Percentiles rank a stretch among this genome's conserved stretches.
Evolutionary conservation across 176 grass and related monocot species (phyloP).

Genomic region (Saccharum spontaneum): DNA sequence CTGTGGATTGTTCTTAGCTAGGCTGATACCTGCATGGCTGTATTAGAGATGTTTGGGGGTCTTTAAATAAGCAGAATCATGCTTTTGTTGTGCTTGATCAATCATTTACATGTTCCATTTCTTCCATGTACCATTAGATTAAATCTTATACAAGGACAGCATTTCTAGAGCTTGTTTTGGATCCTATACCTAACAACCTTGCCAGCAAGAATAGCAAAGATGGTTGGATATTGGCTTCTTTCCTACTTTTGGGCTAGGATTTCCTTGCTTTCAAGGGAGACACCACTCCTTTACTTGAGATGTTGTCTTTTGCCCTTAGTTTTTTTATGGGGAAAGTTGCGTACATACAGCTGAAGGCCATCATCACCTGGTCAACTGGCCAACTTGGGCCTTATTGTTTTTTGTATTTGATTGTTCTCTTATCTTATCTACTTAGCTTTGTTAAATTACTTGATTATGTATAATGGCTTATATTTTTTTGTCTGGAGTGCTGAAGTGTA

Average conservation of each 20-base stretch:
- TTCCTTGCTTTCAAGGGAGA: constrained; percentile 1
- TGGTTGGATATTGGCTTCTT: not conserved
- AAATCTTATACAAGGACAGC: not conserved
- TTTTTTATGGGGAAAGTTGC: not conserved
- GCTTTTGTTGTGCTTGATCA: constrained; percentile 23
- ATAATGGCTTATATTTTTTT: constrained; percentile 21
- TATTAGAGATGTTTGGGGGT: constrained; percentile 4
- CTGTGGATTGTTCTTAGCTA: constrained; percentile 22
- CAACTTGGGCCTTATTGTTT: not conserved
- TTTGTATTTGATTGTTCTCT: constrained; percentile 5
- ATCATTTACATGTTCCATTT: constrained; percentile 18
- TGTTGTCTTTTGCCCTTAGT: not conserved
- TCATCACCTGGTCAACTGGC: not conserved
- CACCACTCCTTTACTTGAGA: too few relatives aligned
- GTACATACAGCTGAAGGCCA: not conserved
- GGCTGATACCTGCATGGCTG: not conserved
- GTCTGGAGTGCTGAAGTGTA: constrained; percentile 31
- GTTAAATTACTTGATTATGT: constrained; percentile 15
- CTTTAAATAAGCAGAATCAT: constrained; percentile 10
- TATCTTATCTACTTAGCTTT: constrained; percentile 13
- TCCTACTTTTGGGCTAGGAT: not conserved
- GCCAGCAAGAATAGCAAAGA: not conserved
- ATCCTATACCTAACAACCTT: constrained; percentile 1
- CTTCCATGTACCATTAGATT: constrained; percentile 13
- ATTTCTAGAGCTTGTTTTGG: constrained; percentile 16